phyloP scores from a whole-genome alignment of 345 rosid species.

The Syzygium aqueum region DNA sequence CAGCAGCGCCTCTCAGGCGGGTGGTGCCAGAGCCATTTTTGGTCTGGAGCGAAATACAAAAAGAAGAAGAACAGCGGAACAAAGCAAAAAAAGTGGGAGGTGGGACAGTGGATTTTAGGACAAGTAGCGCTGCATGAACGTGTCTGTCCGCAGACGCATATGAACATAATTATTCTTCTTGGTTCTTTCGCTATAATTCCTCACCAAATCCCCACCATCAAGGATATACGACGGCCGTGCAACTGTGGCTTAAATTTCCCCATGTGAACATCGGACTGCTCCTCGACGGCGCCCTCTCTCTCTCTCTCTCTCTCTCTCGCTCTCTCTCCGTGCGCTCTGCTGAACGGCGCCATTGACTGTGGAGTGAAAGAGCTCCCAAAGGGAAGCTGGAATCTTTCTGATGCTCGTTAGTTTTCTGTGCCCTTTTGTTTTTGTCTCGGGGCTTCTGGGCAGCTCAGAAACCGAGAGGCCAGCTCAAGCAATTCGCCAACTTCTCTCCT shows the following conservation, averaged over 20 bases:
- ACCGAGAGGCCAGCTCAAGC: neutral
- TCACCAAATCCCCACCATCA: constrained; percentile 4
- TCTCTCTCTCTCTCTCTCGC: neutral
- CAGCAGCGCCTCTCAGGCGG: too few species aligned
- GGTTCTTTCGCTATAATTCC: constrained; percentile 3
- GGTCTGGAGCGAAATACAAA: neutral
- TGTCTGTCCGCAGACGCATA: neutral
- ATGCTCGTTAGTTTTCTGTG: neutral
- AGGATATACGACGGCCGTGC: neutral
- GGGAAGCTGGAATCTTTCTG: neutral
- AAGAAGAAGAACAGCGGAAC: neutral
- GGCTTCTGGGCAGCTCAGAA: neutral
- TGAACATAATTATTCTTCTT: constrained; percentile 1
- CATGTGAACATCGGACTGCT: neutral
- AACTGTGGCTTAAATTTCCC: neutral
- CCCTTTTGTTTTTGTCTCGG: neutral
- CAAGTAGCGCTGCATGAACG: neutral
- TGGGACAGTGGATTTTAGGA: neutral
- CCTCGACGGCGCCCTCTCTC: neutral
- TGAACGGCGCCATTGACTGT: neutral
- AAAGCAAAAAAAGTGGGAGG: neutral
- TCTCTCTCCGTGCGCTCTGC: neutral
- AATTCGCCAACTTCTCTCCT: neutral
- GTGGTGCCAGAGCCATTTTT: neutral
- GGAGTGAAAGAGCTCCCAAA: neutral